phyloP scores from a whole-genome alignment of 345 rosid genomes.

The Erysimum cheiranthoides region DNA sequence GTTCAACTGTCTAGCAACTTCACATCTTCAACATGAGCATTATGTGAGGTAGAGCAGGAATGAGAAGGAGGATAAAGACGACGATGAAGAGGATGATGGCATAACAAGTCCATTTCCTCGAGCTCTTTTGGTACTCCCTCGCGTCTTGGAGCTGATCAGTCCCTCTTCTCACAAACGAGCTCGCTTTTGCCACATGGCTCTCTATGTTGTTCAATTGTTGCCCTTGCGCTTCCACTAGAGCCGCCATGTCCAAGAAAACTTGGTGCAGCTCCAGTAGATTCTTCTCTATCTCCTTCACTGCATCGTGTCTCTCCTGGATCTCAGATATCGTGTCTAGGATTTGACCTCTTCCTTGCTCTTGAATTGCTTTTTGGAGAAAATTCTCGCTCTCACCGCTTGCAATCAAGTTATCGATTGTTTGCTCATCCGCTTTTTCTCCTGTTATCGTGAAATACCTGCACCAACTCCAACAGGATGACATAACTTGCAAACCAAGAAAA shows the following conservation, averaged over 20 bases:
- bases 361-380: conserved; percentile 83
- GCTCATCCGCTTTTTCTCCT: conserved; percentile 72
- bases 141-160: conserved; percentile 76
- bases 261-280: conserved; percentile 79
- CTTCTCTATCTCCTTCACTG: conserved; percentile 90
- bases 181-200: conserved; percentile 86
- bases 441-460: conserved; percentile 75
- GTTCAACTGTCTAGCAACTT: conserved; percentile 15
- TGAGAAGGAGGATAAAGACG: conserved; percentile 51
- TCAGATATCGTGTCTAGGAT: conserved; percentile 81
- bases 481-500: conserved; percentile 16
- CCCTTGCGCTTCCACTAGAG: conserved; percentile 86
- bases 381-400: conserved; percentile 88
- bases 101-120: conserved; percentile 82
- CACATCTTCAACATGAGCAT: conserved; percentile 43
- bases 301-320: conserved; percentile 88
- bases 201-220: conserved; percentile 85
- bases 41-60: conserved; percentile 59
- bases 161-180: conserved; percentile 78
- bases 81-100: conserved; percentile 59
- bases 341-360: conserved; percentile 88
- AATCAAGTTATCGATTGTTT: conserved; percentile 78
- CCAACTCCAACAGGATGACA: neutral
- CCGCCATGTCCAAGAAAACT: conserved; percentile 94
- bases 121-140: conserved; percentile 73